A percentile compares a stretch with the other conserved stretches of the same genome.
phyloP scores from a whole-genome alignment of 2,329 filamentous ascomycete species.

The Verticillium isaacii region DNA sequence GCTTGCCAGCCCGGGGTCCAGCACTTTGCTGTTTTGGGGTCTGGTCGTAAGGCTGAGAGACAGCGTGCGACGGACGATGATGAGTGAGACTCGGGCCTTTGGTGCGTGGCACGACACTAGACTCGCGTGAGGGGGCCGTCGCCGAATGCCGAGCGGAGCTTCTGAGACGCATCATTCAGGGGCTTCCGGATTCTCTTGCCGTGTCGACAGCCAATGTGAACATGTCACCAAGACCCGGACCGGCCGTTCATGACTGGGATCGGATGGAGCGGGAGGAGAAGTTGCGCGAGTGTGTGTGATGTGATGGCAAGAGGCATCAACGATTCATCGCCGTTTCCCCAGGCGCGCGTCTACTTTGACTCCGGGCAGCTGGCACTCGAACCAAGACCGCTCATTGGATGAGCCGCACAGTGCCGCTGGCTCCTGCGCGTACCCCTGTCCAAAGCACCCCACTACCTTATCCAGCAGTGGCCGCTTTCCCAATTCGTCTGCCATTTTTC shows the following conservation, averaged over 20 bases:
- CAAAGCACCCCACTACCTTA: neutral
- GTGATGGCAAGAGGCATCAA: neutral
- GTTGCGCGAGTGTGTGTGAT: neutral
- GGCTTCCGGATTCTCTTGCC: neutral
- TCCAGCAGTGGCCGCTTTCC: neutral
- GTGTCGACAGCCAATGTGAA: neutral
- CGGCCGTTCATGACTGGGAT: neutral
- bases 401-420: neutral
- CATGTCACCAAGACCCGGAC: neutral
- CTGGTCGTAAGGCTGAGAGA: neutral
- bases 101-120: neutral
- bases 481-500: neutral
- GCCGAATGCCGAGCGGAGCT: neutral
- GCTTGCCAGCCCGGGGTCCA: neutral
- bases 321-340: constrained; percentile 5
- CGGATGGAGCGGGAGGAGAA: neutral
- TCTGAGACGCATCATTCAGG: neutral
- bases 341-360: constrained; percentile 11
- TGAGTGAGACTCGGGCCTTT: neutral
- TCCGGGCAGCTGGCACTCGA: neutral
- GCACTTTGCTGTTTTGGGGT: neutral
- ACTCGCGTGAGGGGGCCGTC: neutral
- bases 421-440: neutral
- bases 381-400: neutral
- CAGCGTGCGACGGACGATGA: neutral